Evolutionary conservation across 768 basidiomycete genomes (phyloP), one percentile per base, ranked within the genome.

Genomic region (Gyrodon lividus): DNA sequence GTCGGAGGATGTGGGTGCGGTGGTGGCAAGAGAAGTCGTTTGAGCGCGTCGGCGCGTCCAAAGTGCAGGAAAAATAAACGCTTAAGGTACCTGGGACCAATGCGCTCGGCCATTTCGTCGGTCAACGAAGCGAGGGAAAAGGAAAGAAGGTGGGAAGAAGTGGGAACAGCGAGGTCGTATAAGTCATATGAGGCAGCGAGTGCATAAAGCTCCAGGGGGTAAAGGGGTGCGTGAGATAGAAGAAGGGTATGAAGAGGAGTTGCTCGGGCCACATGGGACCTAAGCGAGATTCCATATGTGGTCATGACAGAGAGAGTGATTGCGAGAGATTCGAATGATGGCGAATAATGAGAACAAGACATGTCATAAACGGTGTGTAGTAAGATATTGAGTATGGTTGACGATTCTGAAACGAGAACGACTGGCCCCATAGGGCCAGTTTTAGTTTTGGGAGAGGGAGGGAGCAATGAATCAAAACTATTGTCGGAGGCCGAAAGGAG

Each of bases 51-150:
- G 3, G 82, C 75, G 24, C 90, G 85, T 9, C 90, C 89, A 60
- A 90, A 84, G 60, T 92, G 91, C 22, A 92, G 72, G 65, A 89
- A 91, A 68, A 92, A 90, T 24, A 92, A 75, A 28, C 86, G 82
- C 60, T 89, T 90, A 55, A 92, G 72, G 61, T 92, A 92, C 19
- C 82, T 69, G 2, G 90, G 78, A 7, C 89, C 89, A 46, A 92
- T 91, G 38, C 73, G 76, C 42, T 77, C 72, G 5, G 82, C 86
- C 68, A 83, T 76, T 42, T 84, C 83, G 63, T 93, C 91, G 3
- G 85, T 82, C 41, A 93, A 69, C 0, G 78, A 71, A 5, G 84
- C 73, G 5, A 92, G 80, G 4, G 83, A 75, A 62, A 84, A 86
- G 2, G 85, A 83, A 46, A 92, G 78, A 34, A 92, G 76, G 65